These are phyloP conservation scores for Ceratocystis eucalypticola DNA, from an alignment of 2,329 filamentous ascomycete species.

Conservation along the genomic window DNA sequence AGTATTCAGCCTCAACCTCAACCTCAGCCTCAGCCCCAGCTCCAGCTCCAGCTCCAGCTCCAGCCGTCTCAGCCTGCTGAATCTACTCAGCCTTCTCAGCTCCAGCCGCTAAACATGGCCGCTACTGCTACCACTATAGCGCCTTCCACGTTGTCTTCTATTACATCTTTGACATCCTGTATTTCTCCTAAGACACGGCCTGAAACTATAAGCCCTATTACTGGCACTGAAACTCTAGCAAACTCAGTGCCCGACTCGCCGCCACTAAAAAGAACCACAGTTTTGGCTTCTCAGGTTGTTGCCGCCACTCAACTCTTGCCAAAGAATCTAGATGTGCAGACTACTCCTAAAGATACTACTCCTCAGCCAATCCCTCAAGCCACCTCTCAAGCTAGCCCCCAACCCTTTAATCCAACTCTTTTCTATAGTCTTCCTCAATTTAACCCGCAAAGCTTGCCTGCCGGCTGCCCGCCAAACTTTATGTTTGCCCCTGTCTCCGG, in stretches of 20 bases:
- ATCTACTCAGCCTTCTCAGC: neutral
- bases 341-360: neutral
- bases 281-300: neutral
- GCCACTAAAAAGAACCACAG: neutral
- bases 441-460: neutral
- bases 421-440: neutral
- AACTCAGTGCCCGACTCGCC: neutral
- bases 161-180: neutral
- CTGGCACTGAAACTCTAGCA: neutral
- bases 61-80: neutral
- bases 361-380: neutral
- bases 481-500: neutral
- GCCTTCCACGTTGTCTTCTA: neutral
- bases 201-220: neutral
- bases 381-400: neutral
- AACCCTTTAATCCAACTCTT: neutral
- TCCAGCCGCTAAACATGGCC: neutral
- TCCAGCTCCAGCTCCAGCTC: neutral
- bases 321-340: no score
- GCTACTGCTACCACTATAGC: neutral
- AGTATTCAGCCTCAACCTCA: neutral
- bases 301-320: neutral
- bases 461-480: neutral
- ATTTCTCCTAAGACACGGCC: neutral
- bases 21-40: neutral